Evolutionary conservation across 164 flowering plant species (phyloP), one percentile per base, ranked within the genome.

Genomic region (Houttuynia cordata): DNA sequence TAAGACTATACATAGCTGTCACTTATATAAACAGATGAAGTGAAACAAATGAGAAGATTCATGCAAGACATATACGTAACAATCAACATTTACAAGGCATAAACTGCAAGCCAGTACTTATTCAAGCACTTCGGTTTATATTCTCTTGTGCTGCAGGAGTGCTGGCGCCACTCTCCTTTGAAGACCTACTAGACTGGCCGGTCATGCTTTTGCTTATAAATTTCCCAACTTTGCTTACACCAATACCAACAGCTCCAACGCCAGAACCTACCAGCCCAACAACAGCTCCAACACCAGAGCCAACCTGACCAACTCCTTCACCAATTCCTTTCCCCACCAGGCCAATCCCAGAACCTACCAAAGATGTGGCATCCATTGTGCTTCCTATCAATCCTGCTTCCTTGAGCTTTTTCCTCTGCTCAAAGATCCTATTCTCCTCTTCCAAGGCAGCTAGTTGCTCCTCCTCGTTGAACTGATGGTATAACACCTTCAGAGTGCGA

Each of bases 171-270:
- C 79, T 82, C 68, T 49, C 76, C 73, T 67, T 83, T 58, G 83
- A 73, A 23, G 53, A 51, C 2, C 37, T 30, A 6, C 37, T 30
- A 15, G 82, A 77, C 39, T 76, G 77, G 51, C 88, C 91, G 0
- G 98, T 84, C 24, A 92, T 76, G 59, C 79, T 87, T 74, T 85
- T 74, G 58, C 96, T 88, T 96, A 89, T 83, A 68, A 89, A 89
- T 76, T 75, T 84, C 41, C 97, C 97, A 10, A 97, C 98, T 65
- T 87, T 92, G 76, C 72, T 73, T n/a, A n/a, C n/a, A n/a, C n/a
- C n/a, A n/a, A n/a, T n/a, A n/a, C n/a, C n/a, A n/a, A n/a, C n/a
- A n/a, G n/a, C n/a, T n/a, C n/a, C n/a, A n/a, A n/a, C n/a, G n/a
- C n/a, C n/a, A n/a, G n/a, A n/a, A n/a, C n/a, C n/a, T n/a, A n/a